These are phyloP conservation scores for Globisporangium nagaii DNA, from an alignment of 352 stramenopile genomes.

Conservation along the genomic window DNA sequence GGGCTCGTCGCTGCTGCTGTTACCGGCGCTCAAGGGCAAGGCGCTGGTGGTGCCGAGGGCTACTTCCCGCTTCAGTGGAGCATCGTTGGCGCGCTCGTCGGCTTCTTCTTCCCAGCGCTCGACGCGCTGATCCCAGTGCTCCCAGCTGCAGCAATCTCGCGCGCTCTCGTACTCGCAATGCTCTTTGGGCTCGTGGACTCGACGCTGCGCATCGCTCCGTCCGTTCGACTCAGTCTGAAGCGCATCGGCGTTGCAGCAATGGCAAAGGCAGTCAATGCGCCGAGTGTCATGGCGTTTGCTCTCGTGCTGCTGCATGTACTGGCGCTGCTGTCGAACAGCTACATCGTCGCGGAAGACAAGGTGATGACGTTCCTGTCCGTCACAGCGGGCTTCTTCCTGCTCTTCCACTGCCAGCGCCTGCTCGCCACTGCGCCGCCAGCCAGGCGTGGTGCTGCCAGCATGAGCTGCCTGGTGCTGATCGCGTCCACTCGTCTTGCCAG, in stretches of 20 bases:
- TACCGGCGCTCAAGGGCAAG: neutral
- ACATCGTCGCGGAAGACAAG: constrained; percentile 69
- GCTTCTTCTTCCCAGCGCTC: constrained; percentile 7
- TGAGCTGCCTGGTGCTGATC: constrained; percentile 34
- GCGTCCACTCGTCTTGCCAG: constrained; percentile 33
- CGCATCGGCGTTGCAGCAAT: neutral
- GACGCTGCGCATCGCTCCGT: neutral
- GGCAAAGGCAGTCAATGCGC: constrained; percentile 6
- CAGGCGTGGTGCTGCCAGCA: constrained; percentile 6
- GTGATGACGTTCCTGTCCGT: constrained; percentile 69
- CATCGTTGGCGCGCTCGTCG: neutral
- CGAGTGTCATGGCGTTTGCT: constrained; percentile 23
- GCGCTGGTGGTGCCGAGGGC: neutral
- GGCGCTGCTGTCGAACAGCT: constrained; percentile 80
- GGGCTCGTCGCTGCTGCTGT: constrained; percentile 9
- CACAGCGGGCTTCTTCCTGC: constrained; percentile 43
- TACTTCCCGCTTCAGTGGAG: constrained; percentile 1
- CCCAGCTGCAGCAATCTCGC: constrained; percentile 8
- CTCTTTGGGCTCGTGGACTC: constrained; percentile 5
- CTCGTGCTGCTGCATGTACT: constrained; percentile 58
- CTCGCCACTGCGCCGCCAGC: neutral
- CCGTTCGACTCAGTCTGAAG: neutral
- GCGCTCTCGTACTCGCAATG: constrained; percentile 1
- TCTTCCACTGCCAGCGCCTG: constrained; percentile 19
- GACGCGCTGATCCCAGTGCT: neutral